Base-by-base conservation (phyloP, 1,139 yeast genomes). In the Nadsonia starkeyi-henricii region DNA sequence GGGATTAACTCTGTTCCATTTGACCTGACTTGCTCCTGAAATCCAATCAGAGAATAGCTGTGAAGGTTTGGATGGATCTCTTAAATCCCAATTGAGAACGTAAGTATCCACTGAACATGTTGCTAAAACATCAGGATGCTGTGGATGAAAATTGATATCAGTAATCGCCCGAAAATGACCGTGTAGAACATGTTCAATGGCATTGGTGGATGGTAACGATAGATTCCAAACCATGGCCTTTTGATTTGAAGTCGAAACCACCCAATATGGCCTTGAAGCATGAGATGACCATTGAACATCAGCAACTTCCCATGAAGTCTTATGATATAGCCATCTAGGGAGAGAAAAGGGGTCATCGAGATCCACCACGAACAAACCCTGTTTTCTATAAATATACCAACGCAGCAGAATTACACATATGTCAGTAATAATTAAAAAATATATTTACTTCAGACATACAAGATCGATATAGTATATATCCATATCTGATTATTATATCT, bases 251-350 rank as follows among this genome's bases (percentile, higher is more conserved):
- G 97, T 88, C 0, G 95, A 85, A 1, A 89, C 82, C 48, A 93
- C 88, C 95, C 96, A 88, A 18, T 83, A 74, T 0, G 95, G 93
- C 54, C 84, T 84, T 0, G 79, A 73, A 12, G 75, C 72, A 61
- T 86, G 94, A 0, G 97, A 96, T 2, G 94, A 85, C 97, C 98
- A 91, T 62, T 91, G 97, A 1, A 89, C 96, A 62, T 91, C 96
- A 0, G 98, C 96, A 1, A 91, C 98, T 63, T 91, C 97, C 98
- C 98, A 93, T 0, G 95, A 81, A 0, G 97, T 89, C 33, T 80
- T 73, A 61, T 91, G 96, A 50, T 81, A 94, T 26, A 91, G 73
- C 88, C 94, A 85, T 51, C 98, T 69, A 0, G 98, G 98, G 1
- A 95, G 88, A 0, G 93, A 79, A 64, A 86, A 89, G 0, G 97